Evolutionary conservation across 208 protist genomes (phyloP).

Genomic region (Histomonas meleagridis): DNA sequence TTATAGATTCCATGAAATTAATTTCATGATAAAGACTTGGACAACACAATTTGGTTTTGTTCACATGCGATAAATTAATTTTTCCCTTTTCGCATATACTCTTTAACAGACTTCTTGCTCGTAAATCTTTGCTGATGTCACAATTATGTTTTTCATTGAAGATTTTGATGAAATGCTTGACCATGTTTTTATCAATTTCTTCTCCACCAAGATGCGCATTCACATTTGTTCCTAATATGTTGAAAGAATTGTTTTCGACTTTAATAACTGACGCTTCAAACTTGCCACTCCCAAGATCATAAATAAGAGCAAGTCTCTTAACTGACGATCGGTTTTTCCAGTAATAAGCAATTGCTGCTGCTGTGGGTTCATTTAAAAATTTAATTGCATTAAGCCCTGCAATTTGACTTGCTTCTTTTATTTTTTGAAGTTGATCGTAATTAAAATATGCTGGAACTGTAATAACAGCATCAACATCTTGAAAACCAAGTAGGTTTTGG

Average conservation of each 20-base stretch:
- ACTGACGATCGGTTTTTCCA: slow-evolving; percentile 57
- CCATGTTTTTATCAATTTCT: slow-evolving; percentile 55
- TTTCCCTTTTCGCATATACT: slow-evolving; percentile 45
- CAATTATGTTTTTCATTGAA: slow-evolving; percentile 46
- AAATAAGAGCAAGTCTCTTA: slow-evolving; percentile 78
- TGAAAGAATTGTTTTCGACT: slow-evolving; percentile 54
- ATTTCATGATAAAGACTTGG: slow-evolving; percentile 45
- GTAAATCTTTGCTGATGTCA: slow-evolving; percentile 38
- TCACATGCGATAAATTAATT: slow-evolving; percentile 38
- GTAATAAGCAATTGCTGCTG: slow-evolving; percentile 87
- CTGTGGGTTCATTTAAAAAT: slow-evolving; percentile 92
- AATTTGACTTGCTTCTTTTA: slow-evolving; percentile 90
- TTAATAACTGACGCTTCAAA: slow-evolving; percentile 56
- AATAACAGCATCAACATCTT: slow-evolving; percentile 71
- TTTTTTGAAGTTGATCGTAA: slow-evolving; percentile 93
- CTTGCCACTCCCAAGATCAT: slow-evolving; percentile 82
- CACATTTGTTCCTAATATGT: slow-evolving; percentile 52
- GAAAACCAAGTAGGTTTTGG: too few relatives aligned
- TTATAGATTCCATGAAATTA: slow-evolving; percentile 45
- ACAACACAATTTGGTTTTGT: slow-evolving; percentile 48
- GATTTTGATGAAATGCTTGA: slow-evolving; percentile 45
- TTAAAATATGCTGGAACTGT: slow-evolving; percentile 98
- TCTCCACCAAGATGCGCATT: slow-evolving; percentile 57
- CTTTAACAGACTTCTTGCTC: slow-evolving; percentile 30
- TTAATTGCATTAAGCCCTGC: slow-evolving; percentile 76